These are phyloP conservation scores for Plasmodium gallinaceum DNA, from an alignment of 169 alveolate genomes.

Conservation along the genomic window DNA sequence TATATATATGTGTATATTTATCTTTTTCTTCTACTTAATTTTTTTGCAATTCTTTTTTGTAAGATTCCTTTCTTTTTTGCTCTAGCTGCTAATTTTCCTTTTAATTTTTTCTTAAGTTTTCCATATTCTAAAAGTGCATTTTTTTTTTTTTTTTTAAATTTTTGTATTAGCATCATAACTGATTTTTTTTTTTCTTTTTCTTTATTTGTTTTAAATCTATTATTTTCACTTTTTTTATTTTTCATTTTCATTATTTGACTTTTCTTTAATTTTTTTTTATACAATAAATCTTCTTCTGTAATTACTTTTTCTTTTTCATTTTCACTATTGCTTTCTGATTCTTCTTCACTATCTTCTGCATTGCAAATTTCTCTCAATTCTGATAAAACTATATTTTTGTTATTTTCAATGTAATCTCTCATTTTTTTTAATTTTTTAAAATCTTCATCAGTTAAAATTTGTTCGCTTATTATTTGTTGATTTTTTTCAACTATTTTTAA, in stretches of 20 bases:
- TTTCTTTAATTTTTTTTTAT: conserved; percentile 42
- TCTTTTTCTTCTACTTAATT: conserved; percentile 44
- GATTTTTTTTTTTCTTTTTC: conserved; percentile 65
- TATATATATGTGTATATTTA: conserved; percentile 8
- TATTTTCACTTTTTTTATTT: conserved; percentile 8
- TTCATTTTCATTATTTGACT: conserved; percentile 32
- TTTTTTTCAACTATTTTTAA: background rate
- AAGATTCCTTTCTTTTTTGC: conserved; percentile 58
- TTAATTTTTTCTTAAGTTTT: conserved; percentile 48
- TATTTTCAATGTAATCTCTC: conserved; percentile 43
- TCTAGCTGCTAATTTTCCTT: conserved; percentile 59
- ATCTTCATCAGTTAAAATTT: conserved; percentile 58
- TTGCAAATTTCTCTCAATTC: conserved; percentile 38
- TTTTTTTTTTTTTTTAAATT: conserved; percentile 39
- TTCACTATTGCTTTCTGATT: conserved; percentile 12
- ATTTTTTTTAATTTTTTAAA: conserved; percentile 37
- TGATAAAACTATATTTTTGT: conserved; percentile 22
- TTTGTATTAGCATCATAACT: conserved; percentile 55
- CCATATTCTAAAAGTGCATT: conserved; percentile 50
- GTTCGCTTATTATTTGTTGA: conserved; percentile 24
- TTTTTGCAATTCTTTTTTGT: conserved; percentile 41
- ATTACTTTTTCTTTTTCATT: conserved; percentile 33
- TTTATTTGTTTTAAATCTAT: conserved; percentile 49
- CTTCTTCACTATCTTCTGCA: conserved; percentile 27
- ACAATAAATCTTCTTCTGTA: conserved; percentile 43